Base-by-base conservation (phyloP, 75 land plant species). In the Sequoia sempervirens region DNA sequence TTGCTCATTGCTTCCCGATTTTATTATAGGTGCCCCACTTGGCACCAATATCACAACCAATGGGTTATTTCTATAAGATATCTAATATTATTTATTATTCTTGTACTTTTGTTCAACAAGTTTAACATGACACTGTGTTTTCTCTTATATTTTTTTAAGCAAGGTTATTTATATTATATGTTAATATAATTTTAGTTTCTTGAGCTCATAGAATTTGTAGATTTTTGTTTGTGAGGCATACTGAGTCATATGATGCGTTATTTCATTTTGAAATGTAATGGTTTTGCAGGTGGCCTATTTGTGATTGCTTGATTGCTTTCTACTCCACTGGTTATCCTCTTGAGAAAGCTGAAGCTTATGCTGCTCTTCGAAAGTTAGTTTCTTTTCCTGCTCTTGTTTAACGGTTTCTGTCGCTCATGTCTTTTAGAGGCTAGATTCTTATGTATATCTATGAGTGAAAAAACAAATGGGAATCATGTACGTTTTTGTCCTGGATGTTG, bases 231-330 rank as follows among this genome's bases (percentile, higher is more conserved):
- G 13, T 52, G 11, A n/a, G n/a, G 32, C 58, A 20, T 43, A 40
- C 2, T 41, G 37, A 47, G 18, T 15, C n/a, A n/a, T 47, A 53
- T 52, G 41, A 11, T 85, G 47, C 5, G 45, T 52, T 53, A 14
- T 85, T 41, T 53, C 1, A 23, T 36, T 11, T 41, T 83, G n/a
- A 56, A 28, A 15, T 28, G 47, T 17, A 4, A 26, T 68, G 41
- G 66, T 26, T 50, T 87, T 95, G 81, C 92, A 98, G 99, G 38
- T 98, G 99, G 99, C 99, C 99, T 82, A 81, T 89, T 26, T 98
- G 99, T 87, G 99, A 98, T 85, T 98, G 99, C 82, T 91, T 98
- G 79, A 93, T 98, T 89, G 99, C 99, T 50, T 98, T 98, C 85
- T 92, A 93, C 84, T 98, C 99, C n/a, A 79, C 90, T 83, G 99